Evolutionary conservation across 371 early-diverging fungal genomes (phyloP), one percentile per base, ranked within the genome.

Genomic region (Batrachochytrium dendrobatidis): DNA sequence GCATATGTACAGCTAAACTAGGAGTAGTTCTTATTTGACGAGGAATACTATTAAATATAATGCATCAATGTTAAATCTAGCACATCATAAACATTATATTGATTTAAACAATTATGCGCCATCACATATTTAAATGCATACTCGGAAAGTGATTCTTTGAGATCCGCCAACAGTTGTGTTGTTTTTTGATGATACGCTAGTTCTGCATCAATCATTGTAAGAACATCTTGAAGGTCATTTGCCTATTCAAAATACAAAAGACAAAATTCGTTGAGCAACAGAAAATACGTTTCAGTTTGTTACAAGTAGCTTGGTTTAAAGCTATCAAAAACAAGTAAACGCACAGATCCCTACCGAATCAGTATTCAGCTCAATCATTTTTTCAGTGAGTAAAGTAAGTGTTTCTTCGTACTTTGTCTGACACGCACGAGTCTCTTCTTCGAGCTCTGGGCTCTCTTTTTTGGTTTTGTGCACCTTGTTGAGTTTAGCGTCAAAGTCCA

Each of bases 401-500:
- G 89, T 83, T 63, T 95, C 95, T 56, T 95, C 94, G 63, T 94
- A 95, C 67, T 93, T 94, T 18, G 82, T 69, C 65, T 90, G 91
- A 2, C 94, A 86, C 0, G 87, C 84, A 44, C 91, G 84, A 69
- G 89, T 77, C 50, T 94, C 95, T 60, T 95, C 93, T 62, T 92
- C 95, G 56, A 90, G 76, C 43, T 87, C 86, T 6, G 91, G 86
- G 43, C 85, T 89, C 62, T 94, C 93, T 72, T 91, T 94, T 69
- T 91, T 91, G 26, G 84, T 79, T 64, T 88, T 90, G 62, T 90
- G 87, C 22, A 90, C 81, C 61, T 88, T 86, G 71, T 80, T 83
- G 26, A 87, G 69, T 70, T 94, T 95, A 43, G 92, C 83, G 68
- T 97, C 96, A 67, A 89, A 94, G 61, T 97, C 95, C 54, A 89